Evolutionary conservation across 352 stramenopile genomes (phyloP).

Genomic region (Globisporangium recalcitrans): DNA sequence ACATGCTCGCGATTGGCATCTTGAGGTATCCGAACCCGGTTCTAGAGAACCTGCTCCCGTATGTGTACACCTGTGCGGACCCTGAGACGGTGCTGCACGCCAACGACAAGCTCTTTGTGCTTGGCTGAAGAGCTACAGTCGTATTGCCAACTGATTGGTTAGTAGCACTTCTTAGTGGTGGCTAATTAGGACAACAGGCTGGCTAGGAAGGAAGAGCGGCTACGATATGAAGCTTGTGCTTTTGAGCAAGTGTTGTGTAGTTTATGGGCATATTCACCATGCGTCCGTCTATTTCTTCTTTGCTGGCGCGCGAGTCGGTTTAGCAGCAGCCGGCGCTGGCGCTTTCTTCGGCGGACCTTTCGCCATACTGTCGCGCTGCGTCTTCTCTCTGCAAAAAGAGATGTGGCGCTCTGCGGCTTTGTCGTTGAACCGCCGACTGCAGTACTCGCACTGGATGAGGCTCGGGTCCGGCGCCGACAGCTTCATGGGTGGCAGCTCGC

Average conservation of each 20-base stretch:
- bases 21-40: constrained; percentile 29
- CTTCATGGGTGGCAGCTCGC: constrained; percentile 49
- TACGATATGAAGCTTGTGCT: not conserved
- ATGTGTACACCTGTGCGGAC: constrained; percentile 57
- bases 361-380: constrained; percentile 42
- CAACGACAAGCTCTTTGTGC: constrained; percentile 51
- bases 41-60: constrained; percentile 56
- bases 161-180: not conserved
- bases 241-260: not conserved
- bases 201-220: not conserved
- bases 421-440: constrained; percentile 89
- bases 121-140: constrained; percentile 24
- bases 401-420: constrained; percentile 91
- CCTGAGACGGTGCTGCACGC: constrained; percentile 38
- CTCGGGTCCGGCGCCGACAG: constrained; percentile 70
- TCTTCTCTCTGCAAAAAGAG: constrained; percentile 86
- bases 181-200: not conserved
- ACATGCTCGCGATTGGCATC: constrained; percentile 50
- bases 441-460: constrained; percentile 90
- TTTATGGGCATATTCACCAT: not conserved
- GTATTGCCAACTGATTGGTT: not conserved
- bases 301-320: constrained; percentile 29
- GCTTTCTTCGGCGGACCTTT: constrained; percentile 38
- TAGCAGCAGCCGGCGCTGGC: constrained; percentile 16
- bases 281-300: constrained; percentile 36